Percentiles rank a stretch among this genome's conserved stretches.
Conservation (phyloP, 345 rosid genomes). For the Nasturtium officinale region DNA sequence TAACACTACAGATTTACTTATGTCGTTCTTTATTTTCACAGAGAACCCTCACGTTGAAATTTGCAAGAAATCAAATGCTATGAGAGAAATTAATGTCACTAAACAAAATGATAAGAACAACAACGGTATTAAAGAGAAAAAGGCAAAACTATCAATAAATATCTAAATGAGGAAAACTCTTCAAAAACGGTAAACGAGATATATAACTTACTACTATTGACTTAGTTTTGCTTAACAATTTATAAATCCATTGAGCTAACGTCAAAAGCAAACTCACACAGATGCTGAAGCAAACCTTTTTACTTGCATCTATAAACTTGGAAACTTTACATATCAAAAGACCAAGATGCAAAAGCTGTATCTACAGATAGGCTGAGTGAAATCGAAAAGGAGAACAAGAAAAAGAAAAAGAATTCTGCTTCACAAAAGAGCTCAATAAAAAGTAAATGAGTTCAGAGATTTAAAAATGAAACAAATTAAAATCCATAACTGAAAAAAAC, state of each 20-base stretch:
- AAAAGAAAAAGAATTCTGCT: slow-evolving; percentile 1
- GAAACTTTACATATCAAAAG: slow-evolving; percentile 25
- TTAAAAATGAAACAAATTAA: slow-evolving; percentile 1
- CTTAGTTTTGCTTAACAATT: neutral
- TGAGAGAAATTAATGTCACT: too few species aligned
- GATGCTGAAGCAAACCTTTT: neutral
- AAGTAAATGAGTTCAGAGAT: slow-evolving; percentile 10
- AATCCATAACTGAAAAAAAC: slow-evolving; percentile 8
- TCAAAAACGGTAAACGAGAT: too few species aligned
- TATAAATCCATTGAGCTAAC: neutral
- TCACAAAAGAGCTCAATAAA: slow-evolving; percentile 8
- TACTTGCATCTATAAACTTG: slow-evolving; percentile 9
- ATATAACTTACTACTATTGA: too few species aligned
- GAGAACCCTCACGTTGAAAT: too few species aligned
- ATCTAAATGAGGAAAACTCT: too few species aligned
- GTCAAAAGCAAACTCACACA: neutral
- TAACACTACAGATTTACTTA: too few species aligned
- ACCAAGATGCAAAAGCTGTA: slow-evolving; percentile 28
- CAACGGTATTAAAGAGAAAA: too few species aligned
- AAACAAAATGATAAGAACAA: too few species aligned
- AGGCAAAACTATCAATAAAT: too few species aligned
- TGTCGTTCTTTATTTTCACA: too few species aligned
- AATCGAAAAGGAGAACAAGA: neutral
- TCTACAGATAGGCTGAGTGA: slow-evolving; percentile 19
- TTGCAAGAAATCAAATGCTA: too few species aligned